Evolutionary conservation across 129 eudicot genomes (phyloP).

Genomic region (Kitagawia praeruptora): DNA sequence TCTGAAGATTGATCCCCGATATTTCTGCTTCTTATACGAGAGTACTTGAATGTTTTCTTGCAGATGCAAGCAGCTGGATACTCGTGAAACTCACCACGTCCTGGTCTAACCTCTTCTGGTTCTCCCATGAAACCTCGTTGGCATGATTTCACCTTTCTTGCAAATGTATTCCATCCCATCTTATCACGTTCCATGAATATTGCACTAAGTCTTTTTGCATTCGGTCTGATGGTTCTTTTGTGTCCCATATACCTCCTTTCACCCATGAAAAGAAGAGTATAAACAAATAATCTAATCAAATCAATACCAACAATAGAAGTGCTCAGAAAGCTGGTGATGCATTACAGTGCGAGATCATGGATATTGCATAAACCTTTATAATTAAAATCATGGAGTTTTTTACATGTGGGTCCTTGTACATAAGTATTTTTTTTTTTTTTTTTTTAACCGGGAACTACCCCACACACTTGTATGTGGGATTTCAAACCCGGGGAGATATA

Average conservation of each 20-base stretch:
- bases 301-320: neutral
- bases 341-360: neutral
- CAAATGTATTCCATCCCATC: slow-evolving; percentile 71
- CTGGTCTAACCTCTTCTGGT: slow-evolving; percentile 85
- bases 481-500: too few species aligned
- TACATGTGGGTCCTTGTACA: neutral
- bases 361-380: neutral
- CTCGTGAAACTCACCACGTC: slow-evolving; percentile 88
- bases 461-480: too few species aligned
- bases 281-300: slow-evolving; percentile 1
- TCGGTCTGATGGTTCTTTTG: slow-evolving; percentile 88
- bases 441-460: too few species aligned
- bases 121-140: slow-evolving; percentile 97
- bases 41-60: slow-evolving; percentile 43
- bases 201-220: slow-evolving; percentile 77
- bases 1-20: slow-evolving; percentile 13
- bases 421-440: too few species aligned
- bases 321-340: neutral
- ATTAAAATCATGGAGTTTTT: neutral
- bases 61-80: slow-evolving; percentile 88
- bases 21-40: slow-evolving; percentile 13
- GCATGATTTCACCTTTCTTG: slow-evolving; percentile 85
- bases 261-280: slow-evolving; percentile 17
- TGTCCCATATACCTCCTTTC: slow-evolving; percentile 97
- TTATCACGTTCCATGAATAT: slow-evolving; percentile 52